Conservation (phyloP, 140 eudicot genomes). For the Cichorium intybus region DNA sequence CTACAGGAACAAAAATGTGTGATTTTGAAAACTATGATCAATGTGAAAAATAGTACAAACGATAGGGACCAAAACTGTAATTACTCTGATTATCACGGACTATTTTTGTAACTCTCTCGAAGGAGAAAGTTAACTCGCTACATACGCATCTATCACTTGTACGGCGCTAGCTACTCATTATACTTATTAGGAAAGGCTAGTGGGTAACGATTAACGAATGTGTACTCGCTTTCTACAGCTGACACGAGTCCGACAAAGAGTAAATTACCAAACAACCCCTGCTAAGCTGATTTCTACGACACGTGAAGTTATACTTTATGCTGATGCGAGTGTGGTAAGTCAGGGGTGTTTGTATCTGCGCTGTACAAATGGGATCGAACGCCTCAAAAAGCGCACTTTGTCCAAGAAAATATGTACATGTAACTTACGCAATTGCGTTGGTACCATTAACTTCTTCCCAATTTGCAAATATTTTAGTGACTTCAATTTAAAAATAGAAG, state of each 20-base stretch:
- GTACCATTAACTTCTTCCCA: not conserved
- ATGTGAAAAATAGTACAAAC: too few species aligned
- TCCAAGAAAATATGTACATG: not conserved
- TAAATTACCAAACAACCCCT: not conserved
- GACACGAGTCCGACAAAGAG: slow-evolving; percentile 1
- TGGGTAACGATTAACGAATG: not conserved
- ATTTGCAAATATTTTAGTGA: not conserved
- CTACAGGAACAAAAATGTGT: too few species aligned
- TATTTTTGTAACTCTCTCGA: not conserved
- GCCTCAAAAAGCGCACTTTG: slow-evolving; percentile 17
- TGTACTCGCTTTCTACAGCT: not conserved
- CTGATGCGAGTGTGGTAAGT: not conserved
- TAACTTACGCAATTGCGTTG: slow-evolving; percentile 11
- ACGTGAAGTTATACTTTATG: not conserved
- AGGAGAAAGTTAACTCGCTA: not conserved
- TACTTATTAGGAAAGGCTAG: not conserved
- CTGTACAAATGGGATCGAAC: slow-evolving; percentile 17
- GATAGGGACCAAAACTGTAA: not conserved
- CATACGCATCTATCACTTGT: not conserved
- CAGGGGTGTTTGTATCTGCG: slow-evolving; percentile 3
- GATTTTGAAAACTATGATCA: too few species aligned
- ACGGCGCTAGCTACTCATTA: not conserved
- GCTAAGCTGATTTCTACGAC: not conserved
- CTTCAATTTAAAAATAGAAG: not conserved
- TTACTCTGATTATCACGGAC: not conserved